Conservation (phyloP, 2,329 filamentous ascomycete species). For the Mycogone perniciosa region DNA sequence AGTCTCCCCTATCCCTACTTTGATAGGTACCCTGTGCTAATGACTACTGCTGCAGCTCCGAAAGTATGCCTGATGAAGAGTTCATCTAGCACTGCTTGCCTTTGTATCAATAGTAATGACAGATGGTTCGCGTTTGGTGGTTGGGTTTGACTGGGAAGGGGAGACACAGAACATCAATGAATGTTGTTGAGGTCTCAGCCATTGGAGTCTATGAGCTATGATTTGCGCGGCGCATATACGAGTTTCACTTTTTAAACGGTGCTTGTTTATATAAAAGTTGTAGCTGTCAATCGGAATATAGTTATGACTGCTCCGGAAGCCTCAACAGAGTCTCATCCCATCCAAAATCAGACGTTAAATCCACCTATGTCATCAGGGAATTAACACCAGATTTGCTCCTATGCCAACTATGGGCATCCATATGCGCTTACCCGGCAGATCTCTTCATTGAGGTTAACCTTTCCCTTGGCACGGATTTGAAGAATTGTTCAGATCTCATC, state of each 20-base stretch:
- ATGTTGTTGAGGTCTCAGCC: not conserved
- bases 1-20: conserved; percentile 39
- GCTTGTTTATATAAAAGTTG: not conserved
- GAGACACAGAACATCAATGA: conserved; percentile 5
- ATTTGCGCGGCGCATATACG: conserved; percentile 8
- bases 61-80: conserved; percentile 25
- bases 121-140: not conserved
- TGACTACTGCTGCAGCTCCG: conserved; percentile 22
- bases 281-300: not conserved
- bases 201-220: conserved; percentile 11
- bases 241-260: not conserved
- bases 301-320: not conserved
- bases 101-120: conserved; percentile 9
- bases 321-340: no score
- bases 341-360: no score
- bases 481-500: no score
- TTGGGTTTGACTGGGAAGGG: conserved; percentile 2
- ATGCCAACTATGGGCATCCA: no score
- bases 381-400: no score
- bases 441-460: no score
- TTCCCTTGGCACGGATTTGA: no score
- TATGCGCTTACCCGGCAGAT: no score
- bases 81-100: not conserved
- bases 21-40: conserved; percentile 3
- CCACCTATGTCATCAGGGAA: no score